Conservation (phyloP, 2,329 filamentous ascomycete species). For the Cordyceps pruinosa region DNA sequence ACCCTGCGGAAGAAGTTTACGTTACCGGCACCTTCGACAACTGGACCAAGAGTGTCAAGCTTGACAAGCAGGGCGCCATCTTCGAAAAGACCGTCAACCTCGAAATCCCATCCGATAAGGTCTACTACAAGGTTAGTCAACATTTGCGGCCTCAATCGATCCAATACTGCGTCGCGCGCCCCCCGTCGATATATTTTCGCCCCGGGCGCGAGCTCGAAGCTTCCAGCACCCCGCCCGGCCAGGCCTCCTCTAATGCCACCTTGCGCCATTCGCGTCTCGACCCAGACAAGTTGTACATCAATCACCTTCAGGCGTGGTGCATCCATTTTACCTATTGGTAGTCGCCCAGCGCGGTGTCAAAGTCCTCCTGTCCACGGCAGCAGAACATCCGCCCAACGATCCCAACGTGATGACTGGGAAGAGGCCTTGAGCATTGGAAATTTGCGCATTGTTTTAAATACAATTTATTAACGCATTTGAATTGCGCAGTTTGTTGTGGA, state of each 20-base stretch:
- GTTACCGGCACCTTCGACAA: conserved; percentile 95
- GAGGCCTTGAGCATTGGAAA: not conserved
- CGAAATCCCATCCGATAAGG: conserved; percentile 59
- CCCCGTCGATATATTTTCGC: not conserved
- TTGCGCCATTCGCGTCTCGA: not conserved
- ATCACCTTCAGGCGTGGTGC: not conserved
- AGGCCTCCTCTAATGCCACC: not conserved
- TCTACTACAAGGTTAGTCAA: conserved; percentile 83
- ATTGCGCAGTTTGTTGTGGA: conserved; percentile 80
- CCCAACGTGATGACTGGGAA: not conserved
- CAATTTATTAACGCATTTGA: not conserved
- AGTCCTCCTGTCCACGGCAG: not conserved
- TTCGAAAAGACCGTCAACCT: conserved; percentile 80
- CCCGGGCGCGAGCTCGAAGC: not conserved
- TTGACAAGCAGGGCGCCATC: conserved; percentile 65
- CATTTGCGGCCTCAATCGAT: not conserved
- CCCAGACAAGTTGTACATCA: not conserved
- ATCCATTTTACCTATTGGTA: not conserved
- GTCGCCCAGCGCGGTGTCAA: not conserved
- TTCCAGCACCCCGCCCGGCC: not conserved
- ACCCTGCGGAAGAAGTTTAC: conserved; percentile 77
- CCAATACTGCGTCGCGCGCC: not conserved
- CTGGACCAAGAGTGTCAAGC: conserved; percentile 80
- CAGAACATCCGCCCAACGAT: not conserved
- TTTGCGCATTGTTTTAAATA: not conserved